phyloP scores from a whole-genome alignment of 257 asterid genomes.

The Jacaranda mimosifolia region DNA sequence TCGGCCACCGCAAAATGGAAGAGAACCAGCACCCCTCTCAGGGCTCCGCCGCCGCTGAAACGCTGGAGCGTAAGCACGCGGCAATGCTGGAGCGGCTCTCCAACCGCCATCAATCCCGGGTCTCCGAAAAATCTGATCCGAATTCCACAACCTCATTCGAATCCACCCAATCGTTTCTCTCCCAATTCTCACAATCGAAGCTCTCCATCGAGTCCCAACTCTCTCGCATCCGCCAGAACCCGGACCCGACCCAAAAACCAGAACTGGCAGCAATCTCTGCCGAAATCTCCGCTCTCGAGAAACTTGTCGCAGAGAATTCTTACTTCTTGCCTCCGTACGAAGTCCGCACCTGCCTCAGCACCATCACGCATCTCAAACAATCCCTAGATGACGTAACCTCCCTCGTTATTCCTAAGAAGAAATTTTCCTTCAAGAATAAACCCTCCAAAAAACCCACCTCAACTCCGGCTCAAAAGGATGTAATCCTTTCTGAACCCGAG shows the following conservation, averaged over 20 bases:
- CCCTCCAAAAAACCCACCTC: constrained; percentile 49
- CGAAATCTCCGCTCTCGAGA: constrained; percentile 74
- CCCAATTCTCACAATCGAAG: constrained; percentile 71
- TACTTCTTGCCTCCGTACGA: constrained; percentile 82
- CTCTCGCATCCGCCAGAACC: constrained; percentile 51
- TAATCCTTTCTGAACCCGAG: constrained; percentile 32
- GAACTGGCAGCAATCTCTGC: constrained; percentile 60
- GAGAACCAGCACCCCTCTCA: constrained; percentile 41
- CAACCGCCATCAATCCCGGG: constrained; percentile 73
- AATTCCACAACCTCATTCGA: constrained; percentile 43
- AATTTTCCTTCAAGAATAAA: constrained; percentile 83
- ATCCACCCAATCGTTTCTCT: constrained; percentile 70
- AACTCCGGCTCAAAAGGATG: constrained; percentile 31
- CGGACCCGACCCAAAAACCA: constrained; percentile 52
- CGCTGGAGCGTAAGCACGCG: constrained; percentile 70
- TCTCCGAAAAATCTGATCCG: constrained; percentile 46
- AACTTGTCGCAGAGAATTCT: constrained; percentile 74
- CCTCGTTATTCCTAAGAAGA: constrained; percentile 78
- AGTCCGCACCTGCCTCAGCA: constrained; percentile 72
- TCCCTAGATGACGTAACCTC: constrained; percentile 64
- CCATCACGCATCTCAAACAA: constrained; percentile 62
- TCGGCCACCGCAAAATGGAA: constrained; percentile 52
- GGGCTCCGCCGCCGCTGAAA: constrained; percentile 29
- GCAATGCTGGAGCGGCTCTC: constrained; percentile 89
- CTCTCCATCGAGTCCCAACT: constrained; percentile 67